Evolutionary conservation across 495 filamentous ascomycete genomes (phyloP).

Genomic region (Aspergillus saccharolyticus): DNA sequence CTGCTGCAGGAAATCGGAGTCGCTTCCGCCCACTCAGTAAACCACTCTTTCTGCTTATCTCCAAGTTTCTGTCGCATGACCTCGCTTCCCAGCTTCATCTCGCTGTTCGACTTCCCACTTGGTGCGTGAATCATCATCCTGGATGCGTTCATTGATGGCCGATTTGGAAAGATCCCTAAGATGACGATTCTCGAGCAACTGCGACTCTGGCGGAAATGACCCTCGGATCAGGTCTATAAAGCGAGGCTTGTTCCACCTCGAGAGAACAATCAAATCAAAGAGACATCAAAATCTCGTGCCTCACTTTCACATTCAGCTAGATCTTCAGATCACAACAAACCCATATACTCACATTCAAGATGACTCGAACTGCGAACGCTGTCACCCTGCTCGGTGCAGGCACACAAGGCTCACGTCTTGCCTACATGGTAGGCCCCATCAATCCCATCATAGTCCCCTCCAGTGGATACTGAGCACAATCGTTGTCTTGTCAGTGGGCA

Average conservation of each 20-base stretch:
- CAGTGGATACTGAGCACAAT: not conserved
- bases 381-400: conserved; percentile 28
- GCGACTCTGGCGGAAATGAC: too few species aligned
- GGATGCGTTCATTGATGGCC: too few species aligned
- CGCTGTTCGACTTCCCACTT: not conserved
- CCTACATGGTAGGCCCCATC: conserved; percentile 31
- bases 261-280: too few species aligned
- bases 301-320: too few species aligned
- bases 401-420: conserved; percentile 33
- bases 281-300: too few species aligned
- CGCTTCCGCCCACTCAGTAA: not conserved
- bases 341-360: not conserved
- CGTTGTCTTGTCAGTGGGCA: conserved; percentile 28
- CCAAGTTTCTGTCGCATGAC: not conserved
- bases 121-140: not conserved
- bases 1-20: not conserved
- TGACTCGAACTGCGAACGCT: not conserved
- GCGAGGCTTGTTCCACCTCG: too few species aligned
- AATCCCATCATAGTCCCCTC: too few species aligned
- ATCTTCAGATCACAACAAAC: not conserved
- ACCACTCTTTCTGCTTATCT: too few species aligned
- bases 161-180: too few species aligned
- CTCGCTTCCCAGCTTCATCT: not conserved
- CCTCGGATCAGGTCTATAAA: too few species aligned
- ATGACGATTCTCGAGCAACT: too few species aligned